Percentiles rank a stretch among this genome's conserved stretches.
Evolutionary conservation across 2,329 filamentous ascomycete species (phyloP).

Genomic region (Microdochium trichocladiopsis): DNA sequence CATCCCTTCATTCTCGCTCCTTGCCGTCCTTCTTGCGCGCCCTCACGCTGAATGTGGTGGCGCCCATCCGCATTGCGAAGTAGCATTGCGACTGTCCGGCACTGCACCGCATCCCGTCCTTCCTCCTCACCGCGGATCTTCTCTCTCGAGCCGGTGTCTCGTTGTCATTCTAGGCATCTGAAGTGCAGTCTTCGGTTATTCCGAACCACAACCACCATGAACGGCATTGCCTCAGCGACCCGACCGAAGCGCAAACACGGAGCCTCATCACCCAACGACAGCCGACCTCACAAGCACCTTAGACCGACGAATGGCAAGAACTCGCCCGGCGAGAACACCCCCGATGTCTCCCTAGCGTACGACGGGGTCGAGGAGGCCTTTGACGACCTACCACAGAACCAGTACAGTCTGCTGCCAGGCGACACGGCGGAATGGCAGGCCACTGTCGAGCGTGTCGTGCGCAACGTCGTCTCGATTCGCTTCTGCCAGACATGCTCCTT

Average conservation of each 20-base stretch:
- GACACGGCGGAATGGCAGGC: constrained; percentile 89
- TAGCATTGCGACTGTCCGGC: not conserved
- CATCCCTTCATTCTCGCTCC: not conserved
- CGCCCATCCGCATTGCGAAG: not conserved
- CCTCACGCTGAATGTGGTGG: not conserved
- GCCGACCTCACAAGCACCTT: constrained; percentile 33
- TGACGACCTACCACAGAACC: constrained; percentile 30
- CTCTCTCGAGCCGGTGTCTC: not conserved
- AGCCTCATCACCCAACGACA: constrained; percentile 29
- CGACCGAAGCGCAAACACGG: constrained; percentile 45
- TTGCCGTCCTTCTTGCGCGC: not conserved
- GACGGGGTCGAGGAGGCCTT: constrained; percentile 31
- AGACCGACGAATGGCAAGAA: constrained; percentile 39
- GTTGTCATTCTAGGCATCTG: too few relatives aligned
- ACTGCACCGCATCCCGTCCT: not conserved
- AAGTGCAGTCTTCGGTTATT: not conserved
- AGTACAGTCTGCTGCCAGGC: constrained; percentile 22
- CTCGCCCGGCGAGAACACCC: constrained; percentile 42
- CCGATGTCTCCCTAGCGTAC: constrained; percentile 27
- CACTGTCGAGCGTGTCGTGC: constrained; percentile 89
- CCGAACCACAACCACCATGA: not conserved
- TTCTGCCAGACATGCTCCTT: constrained; percentile 98
- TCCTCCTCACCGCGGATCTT: not conserved
- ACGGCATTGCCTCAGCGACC: not conserved
- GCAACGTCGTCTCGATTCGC: constrained; percentile 95